Conservation (phyloP, 164 flowering plant species). For the Piper betle region DNA sequence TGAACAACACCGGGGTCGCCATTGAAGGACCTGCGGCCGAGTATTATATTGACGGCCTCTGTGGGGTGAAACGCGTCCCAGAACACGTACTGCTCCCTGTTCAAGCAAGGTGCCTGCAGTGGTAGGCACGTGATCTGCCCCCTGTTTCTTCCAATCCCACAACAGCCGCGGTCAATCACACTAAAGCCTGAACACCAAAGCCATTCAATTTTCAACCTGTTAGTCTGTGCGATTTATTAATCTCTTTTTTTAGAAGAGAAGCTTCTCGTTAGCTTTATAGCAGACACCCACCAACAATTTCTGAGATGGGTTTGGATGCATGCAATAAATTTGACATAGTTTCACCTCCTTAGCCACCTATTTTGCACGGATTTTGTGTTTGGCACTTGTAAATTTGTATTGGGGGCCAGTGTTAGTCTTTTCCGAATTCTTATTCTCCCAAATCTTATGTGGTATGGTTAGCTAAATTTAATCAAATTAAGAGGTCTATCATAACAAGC, state of each 20-base stretch:
- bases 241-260: not conserved
- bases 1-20: conserved; percentile 34
- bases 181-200: conserved; percentile 38
- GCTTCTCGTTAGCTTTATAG: not conserved
- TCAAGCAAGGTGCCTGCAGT: conserved; percentile 60
- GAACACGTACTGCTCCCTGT: conserved; percentile 57
- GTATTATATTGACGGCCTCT: conserved; percentile 50
- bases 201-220: too few species aligned
- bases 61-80: conserved; percentile 99
- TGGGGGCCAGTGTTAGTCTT: too few species aligned
- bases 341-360: too few species aligned
- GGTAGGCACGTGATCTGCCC: conserved; percentile 95
- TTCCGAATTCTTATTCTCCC: too few species aligned
- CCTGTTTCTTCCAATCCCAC: conserved; percentile 78
- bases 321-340: too few species aligned
- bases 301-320: too few species aligned
- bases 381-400: too few species aligned
- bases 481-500: too few species aligned
- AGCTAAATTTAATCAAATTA: too few species aligned
- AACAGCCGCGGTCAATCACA: conserved; percentile 60
- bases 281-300: too few species aligned
- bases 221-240: not conserved
- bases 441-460: too few species aligned
- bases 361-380: too few species aligned
- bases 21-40: conserved; percentile 52